Conservation (phyloP, 306 rosid species). For the Hippophae rhamnoides region DNA sequence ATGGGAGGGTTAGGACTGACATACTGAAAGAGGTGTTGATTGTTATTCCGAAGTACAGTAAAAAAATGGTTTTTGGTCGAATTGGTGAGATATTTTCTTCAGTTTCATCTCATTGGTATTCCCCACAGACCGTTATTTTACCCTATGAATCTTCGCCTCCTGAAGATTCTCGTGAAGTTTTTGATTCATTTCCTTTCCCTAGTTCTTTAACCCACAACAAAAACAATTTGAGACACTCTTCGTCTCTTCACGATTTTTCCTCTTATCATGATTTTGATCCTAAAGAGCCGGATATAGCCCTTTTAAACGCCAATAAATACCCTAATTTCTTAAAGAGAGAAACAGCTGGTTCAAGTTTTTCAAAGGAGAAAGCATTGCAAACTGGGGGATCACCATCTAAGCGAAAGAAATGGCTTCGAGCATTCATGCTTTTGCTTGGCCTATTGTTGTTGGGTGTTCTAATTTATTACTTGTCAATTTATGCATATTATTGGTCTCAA, state of each 20-base stretch:
- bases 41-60: not conserved
- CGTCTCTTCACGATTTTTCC: conserved; percentile 81
- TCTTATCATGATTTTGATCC: conserved; percentile 37
- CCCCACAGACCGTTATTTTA: conserved; percentile 15
- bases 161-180: conserved; percentile 15
- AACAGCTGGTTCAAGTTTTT: conserved; percentile 35
- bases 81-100: conserved; percentile 36
- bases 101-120: conserved; percentile 24
- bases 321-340: conserved; percentile 36
- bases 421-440: conserved; percentile 29
- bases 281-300: not conserved
- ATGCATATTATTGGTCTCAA: conserved; percentile 49
- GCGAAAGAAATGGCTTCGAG: conserved; percentile 46
- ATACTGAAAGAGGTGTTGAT: too few species aligned
- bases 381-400: conserved; percentile 24
- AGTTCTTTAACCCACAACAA: conserved; percentile 17
- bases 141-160: conserved; percentile 9
- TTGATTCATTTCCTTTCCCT: conserved; percentile 1
- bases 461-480: conserved; percentile 37
- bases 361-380: conserved; percentile 47
- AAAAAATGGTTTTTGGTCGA: conserved; percentile 39
- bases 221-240: conserved; percentile 46
- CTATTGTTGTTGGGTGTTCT: conserved; percentile 40
- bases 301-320: conserved; percentile 3
- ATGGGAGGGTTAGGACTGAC: too few species aligned